These are phyloP conservation scores for Xylaria sp. DNA, from an alignment of 2,329 filamentous ascomycete species.

Conservation along the genomic window DNA sequence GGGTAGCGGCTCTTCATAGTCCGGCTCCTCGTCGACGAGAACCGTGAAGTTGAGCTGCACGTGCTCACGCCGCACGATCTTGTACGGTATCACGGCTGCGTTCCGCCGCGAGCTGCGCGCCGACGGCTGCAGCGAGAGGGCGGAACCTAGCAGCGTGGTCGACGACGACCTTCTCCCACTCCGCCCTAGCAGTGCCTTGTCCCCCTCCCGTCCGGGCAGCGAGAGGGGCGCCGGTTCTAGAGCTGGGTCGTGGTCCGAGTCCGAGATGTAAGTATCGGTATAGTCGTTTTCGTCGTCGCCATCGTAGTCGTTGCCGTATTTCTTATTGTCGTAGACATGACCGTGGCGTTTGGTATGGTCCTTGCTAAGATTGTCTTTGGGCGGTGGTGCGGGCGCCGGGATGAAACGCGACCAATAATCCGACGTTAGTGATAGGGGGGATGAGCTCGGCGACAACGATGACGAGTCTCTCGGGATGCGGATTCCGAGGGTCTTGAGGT, in stretches of 20 bases:
- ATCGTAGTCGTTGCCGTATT: background rate
- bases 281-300: constrained; percentile 7
- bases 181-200: background rate
- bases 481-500: constrained; percentile 1
- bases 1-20: constrained; percentile 47
- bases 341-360: constrained; percentile 3
- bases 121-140: background rate
- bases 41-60: constrained; percentile 48
- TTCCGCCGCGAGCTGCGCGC: constrained; percentile 13
- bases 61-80: constrained; percentile 33
- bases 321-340: background rate
- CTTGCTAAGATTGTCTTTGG: background rate
- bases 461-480: constrained; percentile 8
- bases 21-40: constrained; percentile 45
- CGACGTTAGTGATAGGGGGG: background rate
- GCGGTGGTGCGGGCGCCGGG: constrained; percentile 12
- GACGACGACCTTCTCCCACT: background rate
- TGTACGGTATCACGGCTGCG: constrained; percentile 28
- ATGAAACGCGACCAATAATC: constrained; percentile 3
- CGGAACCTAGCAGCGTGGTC: background rate
- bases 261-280: background rate
- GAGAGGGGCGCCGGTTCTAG: constrained; percentile 35
- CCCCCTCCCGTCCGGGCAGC: constrained; percentile 9
- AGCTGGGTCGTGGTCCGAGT: constrained; percentile 25
- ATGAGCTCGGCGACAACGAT: background rate